These are phyloP conservation scores for Rhodotorula toruloides DNA, from an alignment of 768 basidiomycete genomes.

Conservation along the genomic window DNA sequence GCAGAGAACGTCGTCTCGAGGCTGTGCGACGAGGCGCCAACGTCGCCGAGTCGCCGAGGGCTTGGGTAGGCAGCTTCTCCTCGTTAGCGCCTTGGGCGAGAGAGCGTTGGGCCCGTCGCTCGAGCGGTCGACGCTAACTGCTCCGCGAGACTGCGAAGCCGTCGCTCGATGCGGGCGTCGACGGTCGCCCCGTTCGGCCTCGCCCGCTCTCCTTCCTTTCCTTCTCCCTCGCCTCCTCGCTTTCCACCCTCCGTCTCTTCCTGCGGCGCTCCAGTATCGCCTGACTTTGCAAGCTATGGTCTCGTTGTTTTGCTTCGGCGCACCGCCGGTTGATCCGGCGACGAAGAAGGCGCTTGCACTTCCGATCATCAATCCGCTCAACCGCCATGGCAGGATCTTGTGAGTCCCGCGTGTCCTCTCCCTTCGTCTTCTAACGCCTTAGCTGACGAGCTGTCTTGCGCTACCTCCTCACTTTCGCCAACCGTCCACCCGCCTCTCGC, in stretches of 20 bases:
- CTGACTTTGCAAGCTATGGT: not conserved
- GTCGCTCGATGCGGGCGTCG: too few relatives aligned
- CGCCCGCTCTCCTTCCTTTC: not conserved
- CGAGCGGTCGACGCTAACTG: too few relatives aligned
- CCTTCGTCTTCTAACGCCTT: not conserved
- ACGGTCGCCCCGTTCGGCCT: too few relatives aligned
- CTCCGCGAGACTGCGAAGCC: too few relatives aligned
- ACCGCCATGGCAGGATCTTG: constrained; percentile 54
- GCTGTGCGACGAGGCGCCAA: too few relatives aligned
- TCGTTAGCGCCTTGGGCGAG: too few relatives aligned
- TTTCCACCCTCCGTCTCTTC: not conserved
- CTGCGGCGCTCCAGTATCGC: not conserved
- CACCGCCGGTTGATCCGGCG: constrained; percentile 49
- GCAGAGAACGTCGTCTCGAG: too few relatives aligned
- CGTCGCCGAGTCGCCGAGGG: too few relatives aligned
- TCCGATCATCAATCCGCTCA: constrained; percentile 54
- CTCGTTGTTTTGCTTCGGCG: constrained; percentile 15
- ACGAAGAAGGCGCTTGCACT: constrained; percentile 56
- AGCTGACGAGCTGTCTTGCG: not conserved
- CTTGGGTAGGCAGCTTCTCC: too few relatives aligned
- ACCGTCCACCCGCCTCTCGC: not conserved
- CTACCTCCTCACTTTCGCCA: not conserved
- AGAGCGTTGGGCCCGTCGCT: too few relatives aligned
- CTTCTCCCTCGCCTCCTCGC: not conserved
- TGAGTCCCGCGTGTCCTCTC: constrained; percentile 48